These are phyloP conservation scores for Tolypocladium sp. DNA, from an alignment of 2,329 filamentous ascomycete genomes.

Conservation along the genomic window DNA sequence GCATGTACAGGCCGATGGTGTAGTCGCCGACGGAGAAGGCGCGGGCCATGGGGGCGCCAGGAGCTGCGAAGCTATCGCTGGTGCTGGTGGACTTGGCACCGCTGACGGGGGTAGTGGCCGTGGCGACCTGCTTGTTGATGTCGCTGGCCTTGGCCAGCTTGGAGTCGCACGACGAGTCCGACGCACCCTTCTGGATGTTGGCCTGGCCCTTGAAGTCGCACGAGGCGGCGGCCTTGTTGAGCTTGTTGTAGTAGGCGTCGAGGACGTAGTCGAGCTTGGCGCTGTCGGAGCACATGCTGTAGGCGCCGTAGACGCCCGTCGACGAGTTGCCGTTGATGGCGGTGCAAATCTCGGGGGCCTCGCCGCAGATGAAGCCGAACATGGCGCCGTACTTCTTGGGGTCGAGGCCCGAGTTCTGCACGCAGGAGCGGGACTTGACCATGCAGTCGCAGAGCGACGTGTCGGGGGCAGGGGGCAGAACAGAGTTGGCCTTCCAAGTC, in stretches of 20 bases:
- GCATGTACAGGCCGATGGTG: constrained; percentile 39
- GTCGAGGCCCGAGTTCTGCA: constrained; percentile 48
- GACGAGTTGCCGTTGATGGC: constrained; percentile 51
- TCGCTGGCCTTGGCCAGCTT: constrained; percentile 56
- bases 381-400: constrained; percentile 53
- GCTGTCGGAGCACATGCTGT: constrained; percentile 63
- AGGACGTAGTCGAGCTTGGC: constrained; percentile 67
- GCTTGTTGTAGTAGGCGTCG: constrained; percentile 60
- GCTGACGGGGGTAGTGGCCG: constrained; percentile 29
- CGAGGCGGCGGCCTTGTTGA: constrained; percentile 50
- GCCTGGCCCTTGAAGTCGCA: constrained; percentile 64
- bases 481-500: constrained; percentile 55
- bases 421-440: constrained; percentile 63
- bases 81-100: constrained; percentile 8
- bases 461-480: constrained; percentile 78
- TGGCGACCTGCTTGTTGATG: constrained; percentile 36
- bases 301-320: constrained; percentile 56
- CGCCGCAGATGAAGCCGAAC: constrained; percentile 67
- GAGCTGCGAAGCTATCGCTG: constrained; percentile 26
- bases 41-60: constrained; percentile 24
- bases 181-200: constrained; percentile 37
- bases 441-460: constrained; percentile 77
- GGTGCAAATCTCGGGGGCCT: constrained; percentile 44
- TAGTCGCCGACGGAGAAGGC: constrained; percentile 37
- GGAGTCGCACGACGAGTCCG: constrained; percentile 43